These are phyloP conservation scores for Cercophora sp. DNA, from an alignment of 495 filamentous ascomycete genomes.

Conservation along the genomic window DNA sequence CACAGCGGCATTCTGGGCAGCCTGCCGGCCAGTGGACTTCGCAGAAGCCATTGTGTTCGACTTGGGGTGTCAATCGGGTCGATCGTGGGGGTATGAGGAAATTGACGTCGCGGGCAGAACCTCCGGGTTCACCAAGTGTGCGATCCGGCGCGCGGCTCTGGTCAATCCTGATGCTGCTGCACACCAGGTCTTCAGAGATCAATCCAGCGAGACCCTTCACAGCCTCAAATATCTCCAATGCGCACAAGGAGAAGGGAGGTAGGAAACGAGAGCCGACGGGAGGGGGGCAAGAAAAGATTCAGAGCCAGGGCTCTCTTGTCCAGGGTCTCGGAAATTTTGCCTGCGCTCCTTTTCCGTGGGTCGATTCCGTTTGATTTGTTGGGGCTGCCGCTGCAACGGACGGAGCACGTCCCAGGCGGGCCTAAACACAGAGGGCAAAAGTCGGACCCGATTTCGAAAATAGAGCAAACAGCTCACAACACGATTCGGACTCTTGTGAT, in stretches of 20 bases:
- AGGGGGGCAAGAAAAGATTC: background rate
- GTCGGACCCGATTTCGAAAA: no score
- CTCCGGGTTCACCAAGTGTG: constrained; percentile 4
- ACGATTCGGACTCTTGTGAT: no score
- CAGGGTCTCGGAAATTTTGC: constrained; percentile 20
- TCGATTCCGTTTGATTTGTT: constrained; percentile 26
- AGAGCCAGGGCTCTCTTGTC: constrained; percentile 5
- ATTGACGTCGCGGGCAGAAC: background rate
- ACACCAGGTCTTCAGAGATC: background rate
- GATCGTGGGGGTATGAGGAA: background rate
- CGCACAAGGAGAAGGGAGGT: background rate
- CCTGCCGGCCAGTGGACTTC: constrained; percentile 31
- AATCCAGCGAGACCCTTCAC: background rate
- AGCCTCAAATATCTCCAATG: background rate
- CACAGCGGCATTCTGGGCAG: constrained; percentile 36
- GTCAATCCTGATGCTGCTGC: background rate
- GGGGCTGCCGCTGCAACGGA: constrained; percentile 14
- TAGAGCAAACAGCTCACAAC: background rate
- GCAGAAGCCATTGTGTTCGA: constrained; percentile 35
- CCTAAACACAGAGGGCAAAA: no score
- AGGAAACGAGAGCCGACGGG: background rate
- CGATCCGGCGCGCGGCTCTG: background rate
- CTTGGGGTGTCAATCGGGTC: constrained; percentile 4
- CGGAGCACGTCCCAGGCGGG: constrained; percentile 6
- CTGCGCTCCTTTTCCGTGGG: constrained; percentile 21